These are phyloP conservation scores for Zymoseptoria tritici DNA, from an alignment of 2,329 filamentous ascomycete species.

Conservation along the genomic window DNA sequence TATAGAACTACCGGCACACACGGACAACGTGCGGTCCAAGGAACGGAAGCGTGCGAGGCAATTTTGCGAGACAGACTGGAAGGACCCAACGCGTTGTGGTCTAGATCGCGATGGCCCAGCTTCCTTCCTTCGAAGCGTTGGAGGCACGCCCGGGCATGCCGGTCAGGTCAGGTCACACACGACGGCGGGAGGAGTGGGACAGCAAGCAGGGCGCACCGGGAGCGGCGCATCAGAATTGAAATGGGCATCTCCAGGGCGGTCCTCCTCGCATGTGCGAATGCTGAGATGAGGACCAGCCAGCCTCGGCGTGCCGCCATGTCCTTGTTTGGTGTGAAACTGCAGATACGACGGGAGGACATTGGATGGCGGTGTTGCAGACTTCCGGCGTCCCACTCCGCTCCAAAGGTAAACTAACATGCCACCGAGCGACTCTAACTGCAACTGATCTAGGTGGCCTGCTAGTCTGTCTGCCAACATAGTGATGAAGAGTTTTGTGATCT, in stretches of 20 bases:
- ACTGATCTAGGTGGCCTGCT: not conserved
- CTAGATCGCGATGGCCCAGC: not conserved
- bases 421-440: not conserved
- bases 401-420: too few species aligned
- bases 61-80: not conserved
- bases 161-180: not conserved
- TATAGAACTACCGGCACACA: not conserved
- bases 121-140: not conserved
- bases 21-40: too few species aligned
- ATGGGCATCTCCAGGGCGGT: too few species aligned
- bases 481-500: not conserved
- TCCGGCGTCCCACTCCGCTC: not conserved
- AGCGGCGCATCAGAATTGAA: not conserved
- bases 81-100: not conserved
- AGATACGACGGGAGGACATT: not conserved
- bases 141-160: not conserved
- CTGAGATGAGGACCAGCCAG: too few species aligned
- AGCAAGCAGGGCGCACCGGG: not conserved
- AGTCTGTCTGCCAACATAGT: too few species aligned
- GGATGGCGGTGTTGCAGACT: not conserved
- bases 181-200: not conserved
- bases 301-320: not conserved
- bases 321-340: not conserved
- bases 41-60: not conserved
- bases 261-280: too few species aligned